Evolutionary conservation across 257 asterid species (phyloP), one percentile per base, ranked within the genome.

Genomic region (Jasminum sambac): DNA sequence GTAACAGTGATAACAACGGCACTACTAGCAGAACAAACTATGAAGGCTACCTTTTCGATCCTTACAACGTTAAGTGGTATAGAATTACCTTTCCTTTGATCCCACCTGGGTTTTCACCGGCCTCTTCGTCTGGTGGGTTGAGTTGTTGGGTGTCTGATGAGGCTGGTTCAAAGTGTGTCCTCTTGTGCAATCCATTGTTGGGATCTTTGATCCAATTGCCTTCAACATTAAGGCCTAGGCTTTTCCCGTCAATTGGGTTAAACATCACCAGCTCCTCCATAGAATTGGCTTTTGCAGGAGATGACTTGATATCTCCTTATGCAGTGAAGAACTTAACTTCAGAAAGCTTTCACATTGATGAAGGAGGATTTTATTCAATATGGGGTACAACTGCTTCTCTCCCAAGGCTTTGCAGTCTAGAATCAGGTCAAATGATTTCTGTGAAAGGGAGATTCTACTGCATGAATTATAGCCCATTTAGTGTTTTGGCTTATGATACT

Each of bases 401-500:
- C 34, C 98, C 98, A 1, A 77, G 99, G 68, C 87, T 95, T 1
- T 91, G 96, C 43, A 91, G 96, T 76, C 86, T 91, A 0, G 99
- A 95, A 73, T 91, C 99, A 6, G 95, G 98, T n/a, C 50, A 84
- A 19, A 86, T 91, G 98, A 87, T 91, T 16, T 83, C 85, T 58
- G 92, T 82, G 1, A 75, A 46, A 16, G 95, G 90, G 2, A 67
- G 82, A 44, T 89, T 94, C 70, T 94, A 89, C 85, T 94, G 98
- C 91, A 94, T 94, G 99, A 91, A 91, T 74, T 94, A 91, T 79
- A 89, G 95, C 80, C 99, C 99, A 0, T 94, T 89, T 71, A 88
- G 96, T 70, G 96, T 94, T 2, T 71, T 91, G 0, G 76, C 81
- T 1, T 91, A 91, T 65, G 89, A 84, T 19, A 46, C 86, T 4